These are phyloP conservation scores for Kurtzmaniella quercitrusa DNA, from an alignment of 1,139 yeast species.

Conservation along the genomic window DNA sequence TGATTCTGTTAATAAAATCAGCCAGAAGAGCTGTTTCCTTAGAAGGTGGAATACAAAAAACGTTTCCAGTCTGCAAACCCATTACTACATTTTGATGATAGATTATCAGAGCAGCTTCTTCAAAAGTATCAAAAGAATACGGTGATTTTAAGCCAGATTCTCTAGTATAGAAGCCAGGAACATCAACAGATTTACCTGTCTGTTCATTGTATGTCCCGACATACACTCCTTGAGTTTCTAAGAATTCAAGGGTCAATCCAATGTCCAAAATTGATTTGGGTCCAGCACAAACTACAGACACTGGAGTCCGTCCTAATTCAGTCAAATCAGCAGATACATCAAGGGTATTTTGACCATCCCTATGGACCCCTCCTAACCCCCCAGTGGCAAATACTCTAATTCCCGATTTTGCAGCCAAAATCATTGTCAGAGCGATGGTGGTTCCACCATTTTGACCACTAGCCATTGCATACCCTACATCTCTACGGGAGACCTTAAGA, in stretches of 20 bases:
- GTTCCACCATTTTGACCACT: constrained; percentile 72
- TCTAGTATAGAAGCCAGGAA: constrained; percentile 84
- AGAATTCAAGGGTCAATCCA: constrained; percentile 73
- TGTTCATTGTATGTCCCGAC: constrained; percentile 48
- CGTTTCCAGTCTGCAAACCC: constrained; percentile 59
- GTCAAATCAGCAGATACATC: constrained; percentile 87
- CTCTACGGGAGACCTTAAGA: constrained; percentile 75
- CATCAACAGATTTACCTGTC: constrained; percentile 18
- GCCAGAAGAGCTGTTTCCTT: constrained; percentile 54
- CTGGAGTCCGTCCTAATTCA: constrained; percentile 78
- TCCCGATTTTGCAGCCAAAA: constrained; percentile 69
- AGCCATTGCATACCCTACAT: constrained; percentile 72
- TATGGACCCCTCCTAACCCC: constrained; percentile 90
- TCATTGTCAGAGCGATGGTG: constrained; percentile 88
- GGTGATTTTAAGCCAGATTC: constrained; percentile 76
- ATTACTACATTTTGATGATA: constrained; percentile 48
- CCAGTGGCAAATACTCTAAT: constrained; percentile 89
- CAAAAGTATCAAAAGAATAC: constrained; percentile 48
- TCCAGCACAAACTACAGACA: constrained; percentile 87
- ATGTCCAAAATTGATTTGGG: constrained; percentile 86
- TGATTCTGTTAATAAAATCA: constrained; percentile 49
- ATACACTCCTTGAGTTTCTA: constrained; percentile 82
- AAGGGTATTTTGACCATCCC: constrained; percentile 70
- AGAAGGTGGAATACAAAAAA: constrained; percentile 85
- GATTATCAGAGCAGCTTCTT: constrained; percentile 61